Percentiles rank a stretch among this genome's conserved stretches.
Conservation (phyloP, 148 eudicot genomes). For the Rhododendron kiyosumense region DNA sequence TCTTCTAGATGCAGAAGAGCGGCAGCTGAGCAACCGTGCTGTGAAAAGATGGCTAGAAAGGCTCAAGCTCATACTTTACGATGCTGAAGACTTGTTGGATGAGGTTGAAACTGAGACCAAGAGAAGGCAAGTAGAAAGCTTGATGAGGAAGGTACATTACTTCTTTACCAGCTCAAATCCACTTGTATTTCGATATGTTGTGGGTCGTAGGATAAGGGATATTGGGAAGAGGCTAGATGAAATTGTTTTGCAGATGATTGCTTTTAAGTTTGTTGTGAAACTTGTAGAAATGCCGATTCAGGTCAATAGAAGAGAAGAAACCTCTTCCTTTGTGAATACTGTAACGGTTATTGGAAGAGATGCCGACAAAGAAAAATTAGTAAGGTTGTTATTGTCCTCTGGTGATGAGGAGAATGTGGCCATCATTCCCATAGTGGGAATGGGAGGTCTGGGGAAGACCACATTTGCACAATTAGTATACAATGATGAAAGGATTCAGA, state of each 20-base stretch:
- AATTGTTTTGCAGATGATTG: not conserved
- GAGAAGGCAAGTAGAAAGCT: not conserved
- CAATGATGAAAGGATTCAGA: conserved; percentile 2
- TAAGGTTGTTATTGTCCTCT: not conserved
- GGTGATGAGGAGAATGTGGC: not conserved
- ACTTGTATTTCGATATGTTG: not conserved
- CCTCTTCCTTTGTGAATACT: not conserved
- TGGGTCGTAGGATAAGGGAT: conserved; percentile 8
- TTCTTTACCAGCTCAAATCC: conserved; percentile 11
- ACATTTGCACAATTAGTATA: conserved; percentile 20
- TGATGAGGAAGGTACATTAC: not conserved
- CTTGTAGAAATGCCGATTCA: not conserved
- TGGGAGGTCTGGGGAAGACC: conserved; percentile 36
- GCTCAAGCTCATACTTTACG: conserved; percentile 12
- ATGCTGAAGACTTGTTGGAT: conserved; percentile 13
- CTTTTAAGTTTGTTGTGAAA: too few relatives aligned
- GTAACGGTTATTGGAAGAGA: conserved; percentile 21
- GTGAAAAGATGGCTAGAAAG: not conserved
- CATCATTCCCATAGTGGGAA: conserved; percentile 24
- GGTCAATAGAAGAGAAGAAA: not conserved
- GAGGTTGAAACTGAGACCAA: not conserved
- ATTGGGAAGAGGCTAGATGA: conserved; percentile 10
- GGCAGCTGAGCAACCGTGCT: not conserved
- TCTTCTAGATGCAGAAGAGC: not conserved
- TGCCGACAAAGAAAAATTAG: conserved; percentile 5